These are phyloP conservation scores for Wilhelminamyces savonicus DNA, from an alignment of 805 yeast species.

Conservation along the genomic window DNA sequence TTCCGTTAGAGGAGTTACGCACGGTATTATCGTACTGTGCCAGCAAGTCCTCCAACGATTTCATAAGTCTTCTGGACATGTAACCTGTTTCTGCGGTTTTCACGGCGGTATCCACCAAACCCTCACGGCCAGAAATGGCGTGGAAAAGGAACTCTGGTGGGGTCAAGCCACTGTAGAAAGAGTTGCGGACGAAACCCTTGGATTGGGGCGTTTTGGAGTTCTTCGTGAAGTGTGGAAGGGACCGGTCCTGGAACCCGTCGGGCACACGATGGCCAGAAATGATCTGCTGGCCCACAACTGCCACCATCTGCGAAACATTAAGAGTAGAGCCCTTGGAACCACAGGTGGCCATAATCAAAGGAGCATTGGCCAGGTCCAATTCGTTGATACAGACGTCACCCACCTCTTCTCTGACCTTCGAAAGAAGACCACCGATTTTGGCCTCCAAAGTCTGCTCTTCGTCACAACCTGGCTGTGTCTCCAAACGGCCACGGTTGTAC, in stretches of 20 bases:
- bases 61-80: conserved; percentile 97
- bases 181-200: conserved; percentile 95
- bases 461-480: conserved; percentile 98
- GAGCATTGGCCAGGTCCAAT: conserved; percentile 85
- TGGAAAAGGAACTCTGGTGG: conserved; percentile 98
- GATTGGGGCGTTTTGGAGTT: conserved; percentile 96
- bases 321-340: conserved; percentile 98
- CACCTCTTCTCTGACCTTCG: conserved; percentile 97
- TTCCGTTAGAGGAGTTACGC: conserved; percentile 90
- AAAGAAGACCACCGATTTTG: conserved; percentile 89
- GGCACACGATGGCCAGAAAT: conserved; percentile 99
- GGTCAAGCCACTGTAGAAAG: conserved; percentile 86
- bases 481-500: conserved; percentile 79
- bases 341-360: conserved; percentile 97
- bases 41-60: conserved; percentile 92
- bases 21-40: conserved; percentile 92
- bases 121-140: conserved; percentile 99
- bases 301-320: conserved; percentile 99
- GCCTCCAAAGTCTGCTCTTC: conserved; percentile 98
- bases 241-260: conserved; percentile 99
- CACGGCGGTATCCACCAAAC: conserved; percentile 98
- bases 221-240: conserved; percentile 93
- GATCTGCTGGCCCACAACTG: conserved; percentile 98
- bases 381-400: conserved; percentile 97
- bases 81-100: conserved; percentile 99